Conservation (phyloP, 2,329 filamentous ascomycete genomes). For the Tolypocladium inflatum region DNA sequence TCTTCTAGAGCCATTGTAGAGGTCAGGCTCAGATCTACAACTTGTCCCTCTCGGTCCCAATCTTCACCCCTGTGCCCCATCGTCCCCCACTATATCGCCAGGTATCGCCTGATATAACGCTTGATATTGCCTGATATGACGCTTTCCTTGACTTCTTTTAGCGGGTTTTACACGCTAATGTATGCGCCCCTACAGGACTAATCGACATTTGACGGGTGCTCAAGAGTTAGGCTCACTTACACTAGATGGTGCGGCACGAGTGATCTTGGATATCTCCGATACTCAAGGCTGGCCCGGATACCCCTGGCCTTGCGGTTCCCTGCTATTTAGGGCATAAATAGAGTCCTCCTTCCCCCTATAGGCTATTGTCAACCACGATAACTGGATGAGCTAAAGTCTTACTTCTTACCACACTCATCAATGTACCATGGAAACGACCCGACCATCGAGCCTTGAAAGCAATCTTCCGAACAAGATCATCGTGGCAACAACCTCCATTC, state of each 20-base stretch:
- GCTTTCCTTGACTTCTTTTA: background rate
- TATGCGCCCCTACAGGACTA: background rate
- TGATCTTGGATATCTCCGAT: background rate
- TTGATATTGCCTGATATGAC: background rate
- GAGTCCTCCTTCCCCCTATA: background rate
- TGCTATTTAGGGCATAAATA: background rate
- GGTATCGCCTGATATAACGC: background rate
- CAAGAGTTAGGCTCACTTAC: background rate
- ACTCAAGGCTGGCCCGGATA: background rate
- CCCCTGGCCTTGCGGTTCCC: background rate
- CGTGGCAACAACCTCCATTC: background rate
- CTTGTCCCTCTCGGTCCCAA: background rate
- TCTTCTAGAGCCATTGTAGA: background rate
- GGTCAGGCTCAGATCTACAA: background rate
- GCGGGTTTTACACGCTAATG: background rate
- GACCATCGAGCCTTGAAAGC: background rate
- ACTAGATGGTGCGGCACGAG: background rate
- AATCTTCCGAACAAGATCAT: background rate
- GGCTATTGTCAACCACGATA: background rate
- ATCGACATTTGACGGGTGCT: background rate
- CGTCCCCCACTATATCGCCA: background rate
- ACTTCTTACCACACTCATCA: background rate
- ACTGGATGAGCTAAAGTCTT: background rate
- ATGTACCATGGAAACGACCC: background rate
- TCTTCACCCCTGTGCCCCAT: background rate